Evolutionary conservation across 306 rosid species (phyloP).

Genomic region (Cucumis cinereus): DNA sequence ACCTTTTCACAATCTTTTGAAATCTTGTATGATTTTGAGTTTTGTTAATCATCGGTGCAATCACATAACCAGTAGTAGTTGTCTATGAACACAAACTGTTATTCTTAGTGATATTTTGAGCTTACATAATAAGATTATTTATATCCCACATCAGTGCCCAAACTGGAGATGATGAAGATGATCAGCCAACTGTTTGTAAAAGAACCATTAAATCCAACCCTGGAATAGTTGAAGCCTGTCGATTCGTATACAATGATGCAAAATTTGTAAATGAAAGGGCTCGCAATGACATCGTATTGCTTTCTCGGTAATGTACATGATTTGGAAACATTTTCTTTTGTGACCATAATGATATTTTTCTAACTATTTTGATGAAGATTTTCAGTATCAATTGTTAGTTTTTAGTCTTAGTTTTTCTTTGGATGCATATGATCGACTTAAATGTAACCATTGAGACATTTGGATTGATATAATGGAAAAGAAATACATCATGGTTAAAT

Average conservation of each 20-base stretch:
- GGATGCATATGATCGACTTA: background rate
- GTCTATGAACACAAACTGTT: background rate
- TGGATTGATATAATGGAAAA: background rate
- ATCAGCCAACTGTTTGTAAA: constrained; percentile 8
- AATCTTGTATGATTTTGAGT: background rate
- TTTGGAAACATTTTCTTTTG: background rate
- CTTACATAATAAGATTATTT: constrained; percentile 7
- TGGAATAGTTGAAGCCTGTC: constrained; percentile 71
- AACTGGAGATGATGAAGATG: constrained; percentile 36
- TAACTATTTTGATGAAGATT: background rate
- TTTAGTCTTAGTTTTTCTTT: background rate
- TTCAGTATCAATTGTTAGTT: background rate
- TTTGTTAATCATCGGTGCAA: background rate
- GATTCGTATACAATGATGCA: constrained; percentile 58
- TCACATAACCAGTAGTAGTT: background rate
- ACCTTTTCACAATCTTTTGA: background rate
- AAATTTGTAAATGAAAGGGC: constrained; percentile 69
- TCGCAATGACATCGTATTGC: constrained; percentile 54
- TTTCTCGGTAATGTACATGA: constrained; percentile 59
- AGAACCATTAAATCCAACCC: constrained; percentile 19
- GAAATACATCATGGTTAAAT: background rate
- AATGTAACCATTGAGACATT: background rate
- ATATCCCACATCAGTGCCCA: constrained; percentile 27
- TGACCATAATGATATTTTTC: background rate
- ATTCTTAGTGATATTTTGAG: background rate